Evolutionary conservation across 2,329 filamentous ascomycete genomes (phyloP), one percentile per base, ranked within the genome.

Genomic region (Pseudogymnoascus sp.): DNA sequence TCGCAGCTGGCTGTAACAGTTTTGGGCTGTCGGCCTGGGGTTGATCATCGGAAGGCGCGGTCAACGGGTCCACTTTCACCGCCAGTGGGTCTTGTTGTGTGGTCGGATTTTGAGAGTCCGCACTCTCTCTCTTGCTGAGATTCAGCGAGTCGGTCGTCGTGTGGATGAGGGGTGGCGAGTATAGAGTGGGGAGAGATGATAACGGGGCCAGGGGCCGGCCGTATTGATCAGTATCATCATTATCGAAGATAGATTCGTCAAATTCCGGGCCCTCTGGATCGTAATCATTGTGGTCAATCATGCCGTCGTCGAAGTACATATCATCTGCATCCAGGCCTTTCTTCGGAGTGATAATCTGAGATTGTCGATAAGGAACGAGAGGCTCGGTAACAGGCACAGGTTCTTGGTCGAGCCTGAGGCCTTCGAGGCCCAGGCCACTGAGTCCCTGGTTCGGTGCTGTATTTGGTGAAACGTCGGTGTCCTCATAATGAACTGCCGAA

Each of bases 201-300:
- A 69, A 61, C 39, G 64, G 45, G 12, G 15, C 26, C 81, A 61
- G 80, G 80, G 59, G 83, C 19, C 83, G 76, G 13, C 83, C 83
- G 67, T 81, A 85, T 63, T 78, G 71, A 70, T 86, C 79, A 12
- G 83, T 83, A 66, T 86, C 83, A 58, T 86, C 77, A 30, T 83
- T 77, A 64, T 90, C 87, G 67, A 90, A 90, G 12, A 89, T 79
- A 5, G 84, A 86, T 69, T 90, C 87, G 62, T 90, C 86, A 69
- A 90, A 89, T 1, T 79, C 76, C 0, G 75, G 74, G 1, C 77
- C 76, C 26, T 85, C 81, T 4, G 71, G 67, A 7, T 67, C 69
- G 18, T 69, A 65, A 15, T 77, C 77, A 61, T 79, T 76, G 2
- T 77, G 74, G 57, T 76, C 75, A 60, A 75, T 76, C 6, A 77